Evolutionary conservation across 1,139 yeast genomes (phyloP), one percentile per base, ranked within the genome.

Genomic region (Taiozyma onychis): DNA sequence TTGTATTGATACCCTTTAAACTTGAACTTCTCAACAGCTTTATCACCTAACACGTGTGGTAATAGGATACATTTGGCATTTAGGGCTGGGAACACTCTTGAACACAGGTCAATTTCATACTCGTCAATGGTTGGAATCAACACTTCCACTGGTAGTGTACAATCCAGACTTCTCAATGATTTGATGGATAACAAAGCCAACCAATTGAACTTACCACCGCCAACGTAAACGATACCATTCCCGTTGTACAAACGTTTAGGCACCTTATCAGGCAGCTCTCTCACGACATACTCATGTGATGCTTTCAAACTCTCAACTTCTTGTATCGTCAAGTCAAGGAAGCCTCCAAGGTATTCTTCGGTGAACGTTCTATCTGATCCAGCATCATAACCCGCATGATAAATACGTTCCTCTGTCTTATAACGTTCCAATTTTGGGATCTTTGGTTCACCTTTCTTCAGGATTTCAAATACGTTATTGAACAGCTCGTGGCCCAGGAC

Each of bases 141-240:
- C 5, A 88, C 83, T 68, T 88, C 96, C 21, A 88, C 81, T 0
- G 96, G 96, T 43, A 86, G 66, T 35, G 73, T 69, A 8, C 84
- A 78, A 0, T 90, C 89, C 21, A 78, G 67, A 18, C 81, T 76
- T 55, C 96, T 71, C 46, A 88, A 67, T 48, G 85, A 76, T 62
- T 80, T 77, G 54, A 88, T 75, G 1, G 93, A 81, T 28, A 85
- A 69, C 45, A 86, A 69, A 16, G 89, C 78, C 55, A 86, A 70
- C 76, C 95, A 84, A 62, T 86, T 84, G 70, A 83, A 86, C 57
- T 76, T 77, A 2, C 91, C 93, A 43, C 95, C 95, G 21, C 93
- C 93, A 39, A 86, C 91, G 60, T 81, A 84, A 2, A 88, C 96
- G 41, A 88, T 81, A 30, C 96, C 96, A 52, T 80, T 74, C 0